A percentile compares a stretch with the other conserved stretches of the same genome.
These are phyloP conservation scores for Lipomyces yamadae DNA, from an alignment of 805 yeast species.

Conservation along the genomic window DNA sequence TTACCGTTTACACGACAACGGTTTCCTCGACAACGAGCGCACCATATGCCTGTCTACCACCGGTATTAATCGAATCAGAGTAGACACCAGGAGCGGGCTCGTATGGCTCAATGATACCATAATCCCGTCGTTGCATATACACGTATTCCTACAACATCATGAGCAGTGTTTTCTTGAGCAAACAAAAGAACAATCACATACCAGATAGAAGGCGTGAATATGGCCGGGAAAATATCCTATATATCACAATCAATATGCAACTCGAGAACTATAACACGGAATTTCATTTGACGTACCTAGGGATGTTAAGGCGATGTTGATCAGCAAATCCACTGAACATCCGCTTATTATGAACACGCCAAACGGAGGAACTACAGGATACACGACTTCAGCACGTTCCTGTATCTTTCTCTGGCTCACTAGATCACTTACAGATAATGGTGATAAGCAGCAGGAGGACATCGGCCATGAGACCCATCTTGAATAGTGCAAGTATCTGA, in stretches of 20 bases:
- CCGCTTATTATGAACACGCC: conserved; percentile 35
- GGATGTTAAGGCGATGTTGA: conserved; percentile 62
- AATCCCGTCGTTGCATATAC: conserved; percentile 33
- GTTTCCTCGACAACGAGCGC: conserved; percentile 33
- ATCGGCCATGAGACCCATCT: conserved; percentile 6
- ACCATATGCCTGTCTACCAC: conserved; percentile 36
- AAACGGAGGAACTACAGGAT: conserved; percentile 32
- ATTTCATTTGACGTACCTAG: conserved; percentile 41
- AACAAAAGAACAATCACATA: conserved; percentile 6
- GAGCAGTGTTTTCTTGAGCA: not conserved
- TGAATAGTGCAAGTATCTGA: not conserved
- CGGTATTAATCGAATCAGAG: conserved; percentile 34
- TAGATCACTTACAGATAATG: conserved; percentile 5
- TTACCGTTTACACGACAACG: not conserved
- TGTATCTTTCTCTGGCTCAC: not conserved
- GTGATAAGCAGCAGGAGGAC: conserved; percentile 10
- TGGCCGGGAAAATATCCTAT: conserved; percentile 65
- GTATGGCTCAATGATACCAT: conserved; percentile 20
- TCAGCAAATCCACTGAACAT: conserved; percentile 57
- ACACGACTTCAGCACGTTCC: not conserved
- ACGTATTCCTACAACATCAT: conserved; percentile 23
- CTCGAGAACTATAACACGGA: not conserved
- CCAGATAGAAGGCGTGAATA: conserved; percentile 35
- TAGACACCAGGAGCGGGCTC: conserved; percentile 36
- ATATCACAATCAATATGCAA: not conserved